Percentiles rank a stretch among this genome's conserved stretches.
Evolutionary conservation across 306 rosid species (phyloP).

Genomic region (Chamaecrista fasciculata): DNA sequence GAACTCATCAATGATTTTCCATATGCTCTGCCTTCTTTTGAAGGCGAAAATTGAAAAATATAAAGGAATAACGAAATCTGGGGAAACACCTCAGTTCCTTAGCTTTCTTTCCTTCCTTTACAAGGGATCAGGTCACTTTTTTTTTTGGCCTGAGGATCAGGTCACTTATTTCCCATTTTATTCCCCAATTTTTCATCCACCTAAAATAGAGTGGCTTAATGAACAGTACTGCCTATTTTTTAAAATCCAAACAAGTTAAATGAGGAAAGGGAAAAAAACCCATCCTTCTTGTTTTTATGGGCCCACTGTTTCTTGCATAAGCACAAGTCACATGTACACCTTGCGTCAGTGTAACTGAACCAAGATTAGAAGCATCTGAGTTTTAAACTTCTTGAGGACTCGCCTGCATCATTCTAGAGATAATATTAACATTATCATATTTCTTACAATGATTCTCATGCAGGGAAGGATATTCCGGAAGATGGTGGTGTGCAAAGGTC

Average conservation of each 20-base stretch:
- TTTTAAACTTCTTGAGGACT: not conserved
- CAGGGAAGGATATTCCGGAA: constrained; percentile 77
- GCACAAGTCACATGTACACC: not conserved
- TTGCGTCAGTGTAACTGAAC: not conserved
- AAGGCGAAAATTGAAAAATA: too few relatives aligned
- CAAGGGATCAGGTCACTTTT: not conserved
- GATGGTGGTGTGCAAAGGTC: constrained; percentile 56
- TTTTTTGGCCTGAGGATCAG: too few relatives aligned
- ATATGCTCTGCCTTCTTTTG: not conserved
- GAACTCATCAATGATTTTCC: constrained; percentile 8
- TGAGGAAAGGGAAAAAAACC: constrained; percentile 9
- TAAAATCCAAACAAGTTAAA: not conserved
- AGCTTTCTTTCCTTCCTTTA: constrained; percentile 1
- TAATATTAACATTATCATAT: not conserved
- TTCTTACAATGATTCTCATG: constrained; percentile 28
- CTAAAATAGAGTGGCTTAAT: not conserved
- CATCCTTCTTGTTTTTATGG: too few relatives aligned
- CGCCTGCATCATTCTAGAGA: not conserved
- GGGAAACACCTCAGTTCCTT: not conserved
- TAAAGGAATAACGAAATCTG: not conserved
- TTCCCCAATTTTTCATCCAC: constrained; percentile 6
- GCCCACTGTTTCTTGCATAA: not conserved
- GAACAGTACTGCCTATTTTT: not conserved
- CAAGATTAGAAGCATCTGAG: not conserved
- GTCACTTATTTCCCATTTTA: not conserved